A percentile compares a stretch with the other conserved stretches of the same genome.
These are phyloP conservation scores for Carex littledalei DNA, from an alignment of 176 grass and related monocot species.

Conservation along the genomic window DNA sequence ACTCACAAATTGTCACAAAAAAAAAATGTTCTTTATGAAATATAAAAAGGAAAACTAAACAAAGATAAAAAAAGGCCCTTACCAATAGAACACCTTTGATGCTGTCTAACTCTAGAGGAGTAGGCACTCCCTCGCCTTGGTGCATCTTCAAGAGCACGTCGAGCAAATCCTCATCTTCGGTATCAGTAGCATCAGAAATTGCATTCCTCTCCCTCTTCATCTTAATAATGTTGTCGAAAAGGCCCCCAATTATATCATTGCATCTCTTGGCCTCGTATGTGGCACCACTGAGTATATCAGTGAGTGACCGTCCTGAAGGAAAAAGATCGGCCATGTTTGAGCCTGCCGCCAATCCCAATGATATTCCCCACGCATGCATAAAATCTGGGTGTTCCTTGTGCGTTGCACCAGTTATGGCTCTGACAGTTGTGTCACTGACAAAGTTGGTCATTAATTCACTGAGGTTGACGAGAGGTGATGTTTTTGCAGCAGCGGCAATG, in stretches of 20 bases:
- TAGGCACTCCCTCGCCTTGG: slow-evolving; percentile 20
- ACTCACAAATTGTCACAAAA: background rate
- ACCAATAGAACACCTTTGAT: slow-evolving; percentile 60
- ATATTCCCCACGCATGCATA: slow-evolving; percentile 3
- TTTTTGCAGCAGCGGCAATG: background rate
- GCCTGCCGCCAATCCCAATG: background rate
- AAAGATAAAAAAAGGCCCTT: background rate
- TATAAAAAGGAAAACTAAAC: background rate
- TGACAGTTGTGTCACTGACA: slow-evolving; percentile 24
- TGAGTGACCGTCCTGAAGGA: slow-evolving; percentile 34
- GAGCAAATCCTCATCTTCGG: slow-evolving; percentile 34
- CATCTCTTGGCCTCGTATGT: slow-evolving; percentile 22
- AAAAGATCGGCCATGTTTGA: slow-evolving; percentile 56
- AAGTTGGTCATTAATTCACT: slow-evolving; percentile 30
- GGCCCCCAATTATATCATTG: slow-evolving; percentile 26
- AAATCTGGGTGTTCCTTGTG: slow-evolving; percentile 48
- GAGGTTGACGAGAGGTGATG: slow-evolving; percentile 27
- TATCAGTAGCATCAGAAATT: background rate
- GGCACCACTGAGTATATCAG: slow-evolving; percentile 24
- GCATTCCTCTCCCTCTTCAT: slow-evolving; percentile 33
- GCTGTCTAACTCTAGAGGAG: slow-evolving; percentile 30
- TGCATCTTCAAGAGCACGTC: slow-evolving; percentile 52
- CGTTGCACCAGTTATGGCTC: slow-evolving; percentile 40
- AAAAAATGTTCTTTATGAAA: background rate
- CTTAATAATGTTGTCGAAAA: slow-evolving; percentile 48